phyloP scores from a whole-genome alignment of 768 basidiomycete species.

The Clitopilus hobsonii region DNA sequence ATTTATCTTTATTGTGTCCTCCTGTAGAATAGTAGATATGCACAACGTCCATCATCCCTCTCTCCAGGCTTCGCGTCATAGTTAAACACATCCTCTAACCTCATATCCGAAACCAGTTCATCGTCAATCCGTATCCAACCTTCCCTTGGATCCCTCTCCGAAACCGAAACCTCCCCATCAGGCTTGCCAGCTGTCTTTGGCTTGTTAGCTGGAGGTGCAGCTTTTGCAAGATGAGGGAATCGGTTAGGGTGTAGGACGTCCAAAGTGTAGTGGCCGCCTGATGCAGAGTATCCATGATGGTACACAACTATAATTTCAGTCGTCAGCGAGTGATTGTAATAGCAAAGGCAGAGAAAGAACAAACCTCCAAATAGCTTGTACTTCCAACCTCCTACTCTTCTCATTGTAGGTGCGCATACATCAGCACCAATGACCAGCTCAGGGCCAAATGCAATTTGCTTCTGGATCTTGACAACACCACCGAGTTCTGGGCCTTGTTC shows the following conservation, averaged over 20 bases:
- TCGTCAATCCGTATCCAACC: conserved; percentile 95
- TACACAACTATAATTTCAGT: conserved; percentile 59
- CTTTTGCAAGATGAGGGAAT: conserved; percentile 34
- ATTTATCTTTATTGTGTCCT: conserved; percentile 45
- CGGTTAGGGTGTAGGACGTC: conserved; percentile 78
- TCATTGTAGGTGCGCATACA: conserved; percentile 23
- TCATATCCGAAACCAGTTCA: conserved; percentile 76
- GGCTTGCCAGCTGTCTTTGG: not conserved
- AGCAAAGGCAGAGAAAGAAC: conserved; percentile 13
- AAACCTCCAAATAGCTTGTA: conserved; percentile 85
- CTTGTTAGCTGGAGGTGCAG: conserved; percentile 6
- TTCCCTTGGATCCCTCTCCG: conserved; percentile 29
- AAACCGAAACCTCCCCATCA: not conserved
- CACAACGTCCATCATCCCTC: conserved; percentile 56
- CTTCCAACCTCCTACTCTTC: conserved; percentile 17
- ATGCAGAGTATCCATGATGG: conserved; percentile 88
- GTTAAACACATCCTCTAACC: conserved; percentile 65
- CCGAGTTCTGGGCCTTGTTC: conserved; percentile 52
- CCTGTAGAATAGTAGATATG: conserved; percentile 86
- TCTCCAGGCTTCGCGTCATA: conserved; percentile 33
- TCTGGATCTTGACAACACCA: conserved; percentile 83
- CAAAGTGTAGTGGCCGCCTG: conserved; percentile 93
- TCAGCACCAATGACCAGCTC: conserved; percentile 75
- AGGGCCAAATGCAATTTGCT: conserved; percentile 72
- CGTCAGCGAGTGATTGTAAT: too few relatives aligned